phyloP scores from a whole-genome alignment of 2,329 filamentous ascomycete species.

The Lizonia empirigonia region DNA sequence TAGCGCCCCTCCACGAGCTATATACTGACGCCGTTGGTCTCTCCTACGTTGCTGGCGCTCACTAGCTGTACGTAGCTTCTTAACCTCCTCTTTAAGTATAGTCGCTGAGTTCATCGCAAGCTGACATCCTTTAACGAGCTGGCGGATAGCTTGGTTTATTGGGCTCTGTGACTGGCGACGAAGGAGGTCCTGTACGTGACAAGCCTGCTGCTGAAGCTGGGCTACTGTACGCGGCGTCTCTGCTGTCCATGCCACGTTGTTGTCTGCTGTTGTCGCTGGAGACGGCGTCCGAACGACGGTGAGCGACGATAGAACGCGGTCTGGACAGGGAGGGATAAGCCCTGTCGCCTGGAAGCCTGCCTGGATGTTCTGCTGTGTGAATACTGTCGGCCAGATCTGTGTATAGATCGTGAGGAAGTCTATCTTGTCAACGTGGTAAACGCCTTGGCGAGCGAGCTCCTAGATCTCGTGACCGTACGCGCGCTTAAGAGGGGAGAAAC shows the following conservation, averaged over 20 bases:
- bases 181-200: constrained; percentile 16
- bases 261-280: constrained; percentile 15
- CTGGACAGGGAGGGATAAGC: constrained; percentile 18
- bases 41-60: constrained; percentile 5
- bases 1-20: constrained; percentile 16
- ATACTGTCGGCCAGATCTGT: too few species aligned
- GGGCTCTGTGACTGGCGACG: constrained; percentile 24
- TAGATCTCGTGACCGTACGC: too few species aligned
- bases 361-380: too few species aligned
- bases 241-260: constrained; percentile 15
- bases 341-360: constrained; percentile 10
- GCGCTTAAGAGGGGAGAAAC: too few species aligned
- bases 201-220: constrained; percentile 30
- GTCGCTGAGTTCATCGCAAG: constrained; percentile 11
- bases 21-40: constrained; percentile 13
- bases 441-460: too few species aligned
- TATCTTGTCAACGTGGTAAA: too few species aligned
- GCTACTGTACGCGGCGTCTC: constrained; percentile 24
- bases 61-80: constrained; percentile 7
- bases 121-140: constrained; percentile 26
- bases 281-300: constrained; percentile 18
- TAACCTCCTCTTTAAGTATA: constrained; percentile 9
- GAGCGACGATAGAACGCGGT: constrained; percentile 20
- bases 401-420: too few species aligned
- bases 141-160: constrained; percentile 18